These are phyloP conservation scores for Linum usitatissimum DNA, from an alignment of 345 rosid genomes.

Conservation along the genomic window DNA sequence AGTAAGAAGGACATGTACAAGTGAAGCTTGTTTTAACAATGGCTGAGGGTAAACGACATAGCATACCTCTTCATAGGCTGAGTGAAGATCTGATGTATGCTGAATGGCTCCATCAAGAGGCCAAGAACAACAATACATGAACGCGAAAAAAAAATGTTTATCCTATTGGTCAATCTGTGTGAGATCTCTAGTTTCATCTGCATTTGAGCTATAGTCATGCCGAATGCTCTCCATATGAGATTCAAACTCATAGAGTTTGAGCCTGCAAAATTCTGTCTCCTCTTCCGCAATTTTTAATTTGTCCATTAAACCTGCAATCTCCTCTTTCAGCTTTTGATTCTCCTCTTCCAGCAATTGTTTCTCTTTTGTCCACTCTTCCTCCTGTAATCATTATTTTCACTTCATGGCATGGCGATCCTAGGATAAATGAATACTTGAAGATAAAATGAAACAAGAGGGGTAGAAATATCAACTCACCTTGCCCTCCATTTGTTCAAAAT, in stretches of 20 bases:
- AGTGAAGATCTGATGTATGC: background rate
- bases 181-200: too few species aligned
- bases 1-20: background rate
- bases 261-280: background rate
- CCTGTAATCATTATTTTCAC: constrained; percentile 7
- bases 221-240: too few species aligned
- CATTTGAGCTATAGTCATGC: too few species aligned
- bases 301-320: background rate
- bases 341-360: constrained; percentile 16
- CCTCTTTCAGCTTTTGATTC: constrained; percentile 20
- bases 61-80: background rate
- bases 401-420: background rate
- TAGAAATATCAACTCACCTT: too few species aligned
- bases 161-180: too few species aligned
- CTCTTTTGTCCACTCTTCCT: constrained; percentile 14
- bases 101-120: too few species aligned
- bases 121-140: too few species aligned
- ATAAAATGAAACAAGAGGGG: background rate
- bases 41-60: background rate
- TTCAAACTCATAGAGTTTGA: too few species aligned
- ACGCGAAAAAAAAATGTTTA: too few species aligned
- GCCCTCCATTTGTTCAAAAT: too few species aligned
- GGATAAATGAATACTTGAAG: background rate
- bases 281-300: background rate
- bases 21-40: too few species aligned